Conservation (phyloP, 371 early-diverging fungal genomes). For the Sporodiniella umbellata region DNA sequence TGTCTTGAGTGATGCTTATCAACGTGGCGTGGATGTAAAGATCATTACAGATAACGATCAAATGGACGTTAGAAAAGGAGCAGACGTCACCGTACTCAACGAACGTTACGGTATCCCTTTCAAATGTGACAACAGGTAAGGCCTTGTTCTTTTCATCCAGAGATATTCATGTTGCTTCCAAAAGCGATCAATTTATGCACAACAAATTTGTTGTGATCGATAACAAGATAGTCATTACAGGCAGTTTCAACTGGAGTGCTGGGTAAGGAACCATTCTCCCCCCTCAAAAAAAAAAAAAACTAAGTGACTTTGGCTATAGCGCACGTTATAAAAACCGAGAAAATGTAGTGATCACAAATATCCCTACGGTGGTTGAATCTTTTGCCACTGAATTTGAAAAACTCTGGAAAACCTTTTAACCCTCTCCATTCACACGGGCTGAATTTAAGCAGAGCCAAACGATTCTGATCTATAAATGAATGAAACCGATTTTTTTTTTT, state of each 20-base stretch:
- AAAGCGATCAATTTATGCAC: conserved; percentile 60
- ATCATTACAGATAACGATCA: conserved; percentile 67
- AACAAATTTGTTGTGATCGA: conserved; percentile 68
- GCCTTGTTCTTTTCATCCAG: neutral
- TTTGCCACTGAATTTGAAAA: conserved; percentile 54
- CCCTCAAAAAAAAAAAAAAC: neutral
- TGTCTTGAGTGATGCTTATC: conserved; percentile 44
- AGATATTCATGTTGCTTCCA: too few relatives aligned
- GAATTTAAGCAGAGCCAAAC: neutral
- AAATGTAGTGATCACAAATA: conserved; percentile 58
- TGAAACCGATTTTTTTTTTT: conserved; percentile 30
- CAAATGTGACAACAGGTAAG: conserved; percentile 37
- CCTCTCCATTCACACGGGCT: too few relatives aligned
- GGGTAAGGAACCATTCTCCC: conserved; percentile 37
- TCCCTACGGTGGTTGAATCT: conserved; percentile 40
- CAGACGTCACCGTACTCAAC: conserved; percentile 46
- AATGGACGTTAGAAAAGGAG: conserved; percentile 39
- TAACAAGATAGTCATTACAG: conserved; percentile 37
- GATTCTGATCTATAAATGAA: neutral
- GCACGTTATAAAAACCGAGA: conserved; percentile 61
- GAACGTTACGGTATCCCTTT: conserved; percentile 46
- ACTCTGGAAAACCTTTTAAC: conserved; percentile 51
- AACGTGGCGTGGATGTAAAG: conserved; percentile 55
- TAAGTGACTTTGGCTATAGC: conserved; percentile 26
- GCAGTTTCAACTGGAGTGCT: conserved; percentile 51